Conservation (phyloP, 2,329 filamentous ascomycete species). For the Penicillium psychrosexuale region DNA sequence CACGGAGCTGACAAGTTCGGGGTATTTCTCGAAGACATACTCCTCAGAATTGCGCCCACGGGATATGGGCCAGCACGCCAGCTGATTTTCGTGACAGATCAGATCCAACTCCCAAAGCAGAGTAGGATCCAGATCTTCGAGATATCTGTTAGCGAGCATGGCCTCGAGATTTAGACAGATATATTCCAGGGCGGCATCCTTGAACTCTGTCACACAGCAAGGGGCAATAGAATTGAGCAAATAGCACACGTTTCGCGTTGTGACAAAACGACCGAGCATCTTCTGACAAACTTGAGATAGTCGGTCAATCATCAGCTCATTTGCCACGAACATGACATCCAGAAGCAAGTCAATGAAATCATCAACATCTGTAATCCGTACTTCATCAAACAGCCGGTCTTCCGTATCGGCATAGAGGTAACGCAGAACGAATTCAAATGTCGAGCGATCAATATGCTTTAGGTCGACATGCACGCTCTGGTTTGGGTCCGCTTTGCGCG, state of each 20-base stretch:
- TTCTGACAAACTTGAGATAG: constrained; percentile 87
- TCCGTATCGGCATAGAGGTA: constrained; percentile 83
- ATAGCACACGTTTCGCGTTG: constrained; percentile 77
- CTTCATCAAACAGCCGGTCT: constrained; percentile 74
- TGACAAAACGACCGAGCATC: constrained; percentile 78
- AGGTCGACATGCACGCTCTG: constrained; percentile 70
- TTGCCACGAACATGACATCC: constrained; percentile 83
- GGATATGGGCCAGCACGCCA: constrained; percentile 71
- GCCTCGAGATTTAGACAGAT: constrained; percentile 86
- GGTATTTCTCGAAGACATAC: constrained; percentile 45
- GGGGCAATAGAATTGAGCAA: constrained; percentile 83
- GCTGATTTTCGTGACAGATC: constrained; percentile 77
- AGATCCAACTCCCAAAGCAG: constrained; percentile 76
- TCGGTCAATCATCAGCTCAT: constrained; percentile 92
- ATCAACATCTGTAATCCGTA: constrained; percentile 69
- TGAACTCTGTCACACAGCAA: constrained; percentile 80
- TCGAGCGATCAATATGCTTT: constrained; percentile 68
- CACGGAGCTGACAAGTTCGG: constrained; percentile 41
- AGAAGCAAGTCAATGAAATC: constrained; percentile 85
- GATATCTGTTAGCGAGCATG: constrained; percentile 81
- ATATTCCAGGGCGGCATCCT: constrained; percentile 83
- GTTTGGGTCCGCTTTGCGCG: constrained; percentile 53
- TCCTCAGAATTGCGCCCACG: constrained; percentile 70
- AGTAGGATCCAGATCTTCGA: constrained; percentile 82
- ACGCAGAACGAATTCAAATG: constrained; percentile 75